Evolutionary conservation across 768 basidiomycete genomes (phyloP).

Genomic region (Phanerodontia chrysosporium): DNA sequence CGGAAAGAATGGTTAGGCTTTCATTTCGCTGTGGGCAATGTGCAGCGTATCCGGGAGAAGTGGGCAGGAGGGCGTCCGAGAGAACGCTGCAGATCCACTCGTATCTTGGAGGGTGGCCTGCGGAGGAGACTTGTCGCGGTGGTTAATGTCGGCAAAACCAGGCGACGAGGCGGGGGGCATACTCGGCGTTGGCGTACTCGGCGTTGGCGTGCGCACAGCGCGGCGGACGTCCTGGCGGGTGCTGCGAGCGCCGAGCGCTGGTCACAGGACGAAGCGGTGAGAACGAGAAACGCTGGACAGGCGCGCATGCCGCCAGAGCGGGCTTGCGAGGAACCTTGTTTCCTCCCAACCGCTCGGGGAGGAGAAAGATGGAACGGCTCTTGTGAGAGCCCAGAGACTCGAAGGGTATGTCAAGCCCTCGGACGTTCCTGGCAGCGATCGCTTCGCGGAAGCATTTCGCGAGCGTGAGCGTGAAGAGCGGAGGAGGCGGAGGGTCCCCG

Average conservation of each 20-base stretch:
- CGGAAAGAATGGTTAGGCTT: conserved; percentile 6
- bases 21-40: conserved; percentile 6
- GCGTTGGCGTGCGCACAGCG: background rate
- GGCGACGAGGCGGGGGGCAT: background rate
- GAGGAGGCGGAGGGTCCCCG: background rate
- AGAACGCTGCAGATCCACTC: conserved; percentile 9
- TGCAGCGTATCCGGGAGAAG: conserved; percentile 9
- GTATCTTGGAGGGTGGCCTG: background rate
- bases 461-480: background rate
- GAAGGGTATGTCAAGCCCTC: background rate
- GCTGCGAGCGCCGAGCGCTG: background rate
- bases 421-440: background rate
- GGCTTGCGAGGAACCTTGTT: background rate
- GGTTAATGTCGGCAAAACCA: background rate
- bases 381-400: background rate
- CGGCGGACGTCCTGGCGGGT: background rate
- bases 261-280: background rate
- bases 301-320: background rate
- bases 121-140: background rate
- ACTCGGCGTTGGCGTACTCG: background rate
- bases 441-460: conserved; percentile 5
- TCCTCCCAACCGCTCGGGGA: background rate
- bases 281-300: background rate
- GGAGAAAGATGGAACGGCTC: background rate
- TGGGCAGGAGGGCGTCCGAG: conserved; percentile 1